A percentile compares a stretch with the other conserved stretches of the same genome.
Evolutionary conservation across 108 stramenopile species (phyloP).

Genomic region (Cyclotella sp.): DNA sequence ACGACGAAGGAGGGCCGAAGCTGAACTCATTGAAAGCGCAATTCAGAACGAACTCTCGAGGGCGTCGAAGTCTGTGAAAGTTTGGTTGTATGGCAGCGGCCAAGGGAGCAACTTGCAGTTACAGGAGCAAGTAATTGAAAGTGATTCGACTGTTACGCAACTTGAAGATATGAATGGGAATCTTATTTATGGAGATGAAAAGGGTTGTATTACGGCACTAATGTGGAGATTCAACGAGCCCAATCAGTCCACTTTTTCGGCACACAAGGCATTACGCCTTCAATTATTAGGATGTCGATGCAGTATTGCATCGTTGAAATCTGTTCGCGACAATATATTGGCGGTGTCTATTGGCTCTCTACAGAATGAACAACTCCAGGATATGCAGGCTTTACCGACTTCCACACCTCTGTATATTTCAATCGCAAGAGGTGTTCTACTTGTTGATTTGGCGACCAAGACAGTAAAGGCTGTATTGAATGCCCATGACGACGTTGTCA

Average conservation of each 20-base stretch:
- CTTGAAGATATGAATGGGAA: conserved; percentile 9
- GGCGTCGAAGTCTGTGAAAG: conserved; percentile 34
- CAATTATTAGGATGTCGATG: conserved; percentile 10
- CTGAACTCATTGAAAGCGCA: conserved; percentile 43
- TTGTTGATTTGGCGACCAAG: conserved; percentile 24
- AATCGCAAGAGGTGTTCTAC: conserved; percentile 34
- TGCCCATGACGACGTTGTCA: conserved; percentile 50
- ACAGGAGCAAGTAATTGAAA: conserved; percentile 11
- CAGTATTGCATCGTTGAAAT: conserved; percentile 41
- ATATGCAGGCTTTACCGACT: neutral
- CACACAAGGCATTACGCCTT: conserved; percentile 6
- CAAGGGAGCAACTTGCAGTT: conserved; percentile 11
- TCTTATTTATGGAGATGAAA: conserved; percentile 38
- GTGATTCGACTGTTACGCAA: conserved; percentile 27
- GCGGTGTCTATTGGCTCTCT: conserved; percentile 41
- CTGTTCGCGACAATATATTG: conserved; percentile 24
- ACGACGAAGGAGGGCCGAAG: conserved; percentile 32
- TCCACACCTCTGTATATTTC: conserved; percentile 21
- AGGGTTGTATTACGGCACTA: conserved; percentile 33
- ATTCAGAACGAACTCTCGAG: conserved; percentile 36
- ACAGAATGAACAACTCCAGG: neutral
- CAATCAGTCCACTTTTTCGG: neutral
- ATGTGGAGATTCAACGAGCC: neutral
- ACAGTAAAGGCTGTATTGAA: conserved; percentile 30
- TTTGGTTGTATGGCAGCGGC: conserved; percentile 32